Base-by-base conservation (phyloP, 2,329 filamentous ascomycete species). In the Botrytis tulipae region DNA sequence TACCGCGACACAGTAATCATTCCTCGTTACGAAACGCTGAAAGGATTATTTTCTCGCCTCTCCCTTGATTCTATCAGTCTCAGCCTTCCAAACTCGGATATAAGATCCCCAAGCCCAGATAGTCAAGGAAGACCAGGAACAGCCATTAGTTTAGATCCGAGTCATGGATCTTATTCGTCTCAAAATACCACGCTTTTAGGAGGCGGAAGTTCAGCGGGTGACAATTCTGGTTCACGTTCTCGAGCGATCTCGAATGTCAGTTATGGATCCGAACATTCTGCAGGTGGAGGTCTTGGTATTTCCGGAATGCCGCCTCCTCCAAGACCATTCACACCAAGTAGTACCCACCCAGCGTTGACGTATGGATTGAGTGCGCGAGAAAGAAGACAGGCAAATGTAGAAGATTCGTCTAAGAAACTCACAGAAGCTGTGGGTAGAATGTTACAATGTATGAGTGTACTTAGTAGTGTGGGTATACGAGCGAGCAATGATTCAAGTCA, bases 381-480 rank as follows among this genome's bases (percentile, higher is more conserved):
- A 69, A 73, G 76, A 63, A 76, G 78, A 71, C 78, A 76, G 74
- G 86, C 73, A 86, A 90, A 77, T 35, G 84, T 89, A 22, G 88
- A 91, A 81, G 89, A 92, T 79, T 91, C 90, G 67, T 73, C 83
- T 79, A 88, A 93, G 80, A 90, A 96, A 80, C 90, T 98, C 71
- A 97, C 96, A 0, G 95, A 98, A 78, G 97, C 95, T 78, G 95
- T 98, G 0, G 96, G 94, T 0, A 87, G 95, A 69, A 97, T 99
- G 93, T 85, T 99, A 76, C 96, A 99, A 84, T 99, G 96, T 82
- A 92, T 98, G 82, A 95, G 92, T 81, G 94, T 99, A 12, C 86
- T 99, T 35, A 93, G 93, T 4, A 91, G 91, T 75, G 88, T 97
- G 20, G 91, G 85, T 12, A 75, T 78, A 44, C 75, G 78, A 12